Conservation (phyloP, 345 rosid species). For the Syzygium aromaticum region DNA sequence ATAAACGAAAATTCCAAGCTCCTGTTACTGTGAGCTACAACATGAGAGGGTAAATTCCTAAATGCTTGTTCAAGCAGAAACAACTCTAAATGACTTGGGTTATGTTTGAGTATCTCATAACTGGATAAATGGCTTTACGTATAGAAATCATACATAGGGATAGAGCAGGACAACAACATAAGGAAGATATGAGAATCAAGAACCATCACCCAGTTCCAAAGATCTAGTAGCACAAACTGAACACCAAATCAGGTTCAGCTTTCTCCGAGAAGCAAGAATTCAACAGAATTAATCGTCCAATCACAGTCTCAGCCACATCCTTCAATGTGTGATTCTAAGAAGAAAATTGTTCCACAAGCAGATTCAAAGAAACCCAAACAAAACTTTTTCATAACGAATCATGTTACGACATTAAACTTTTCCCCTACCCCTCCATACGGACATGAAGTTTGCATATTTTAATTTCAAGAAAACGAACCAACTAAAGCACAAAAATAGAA, state of each 20-base stretch:
- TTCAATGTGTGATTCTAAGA: neutral
- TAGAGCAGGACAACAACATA: neutral
- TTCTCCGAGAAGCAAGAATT: neutral
- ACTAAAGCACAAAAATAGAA: neutral
- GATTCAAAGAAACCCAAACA: neutral
- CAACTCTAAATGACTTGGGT: neutral
- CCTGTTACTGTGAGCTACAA: neutral
- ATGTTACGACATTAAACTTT: neutral
- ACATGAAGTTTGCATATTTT: neutral
- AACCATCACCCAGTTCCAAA: neutral
- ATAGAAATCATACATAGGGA: neutral
- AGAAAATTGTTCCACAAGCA: neutral
- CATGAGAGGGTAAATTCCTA: neutral
- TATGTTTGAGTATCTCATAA: neutral
- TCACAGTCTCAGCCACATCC: neutral
- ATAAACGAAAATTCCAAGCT: neutral
- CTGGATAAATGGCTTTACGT: neutral
- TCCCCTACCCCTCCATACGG: neutral
- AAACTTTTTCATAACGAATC: neutral
- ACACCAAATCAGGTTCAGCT: neutral
- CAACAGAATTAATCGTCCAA: neutral
- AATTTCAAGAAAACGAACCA: neutral
- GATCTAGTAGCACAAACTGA: neutral
- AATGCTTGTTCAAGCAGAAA: neutral
- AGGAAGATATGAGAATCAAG: neutral